Conservation (phyloP, 805 yeast genomes). For the Cyberlindnera maritima region DNA sequence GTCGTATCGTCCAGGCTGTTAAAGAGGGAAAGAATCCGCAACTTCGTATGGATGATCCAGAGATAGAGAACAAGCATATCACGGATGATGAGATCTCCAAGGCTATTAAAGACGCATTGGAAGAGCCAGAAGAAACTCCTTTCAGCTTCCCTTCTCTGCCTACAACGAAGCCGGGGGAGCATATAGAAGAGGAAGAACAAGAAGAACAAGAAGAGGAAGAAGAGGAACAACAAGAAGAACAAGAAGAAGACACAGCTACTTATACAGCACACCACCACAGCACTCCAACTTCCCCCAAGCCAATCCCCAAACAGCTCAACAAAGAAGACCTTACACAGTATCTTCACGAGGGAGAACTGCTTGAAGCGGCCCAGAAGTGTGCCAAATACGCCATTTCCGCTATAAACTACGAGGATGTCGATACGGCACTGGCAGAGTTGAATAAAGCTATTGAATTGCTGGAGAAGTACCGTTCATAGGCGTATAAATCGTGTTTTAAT, state of each 20-base stretch:
- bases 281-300: background rate
- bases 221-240: background rate
- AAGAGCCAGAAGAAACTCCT: conserved; percentile 3
- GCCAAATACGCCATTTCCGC: conserved; percentile 76
- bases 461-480: conserved; percentile 1
- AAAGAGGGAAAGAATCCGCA: conserved; percentile 10
- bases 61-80: background rate
- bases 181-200: background rate
- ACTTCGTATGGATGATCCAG: background rate
- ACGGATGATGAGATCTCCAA: conserved; percentile 14
- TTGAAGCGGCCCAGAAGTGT: conserved; percentile 51
- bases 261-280: conserved; percentile 2
- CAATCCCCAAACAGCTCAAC: conserved; percentile 1
- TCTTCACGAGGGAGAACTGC: conserved; percentile 34
- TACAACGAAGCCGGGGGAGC: conserved; percentile 1
- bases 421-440: conserved; percentile 45
- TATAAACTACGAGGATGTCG: conserved; percentile 62
- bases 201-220: background rate
- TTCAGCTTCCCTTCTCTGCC: conserved; percentile 14
- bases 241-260: conserved; percentile 1
- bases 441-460: conserved; percentile 8
- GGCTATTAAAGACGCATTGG: conserved; percentile 7
- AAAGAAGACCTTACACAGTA: conserved; percentile 25
- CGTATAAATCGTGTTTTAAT: too few relatives aligned
- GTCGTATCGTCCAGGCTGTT: conserved; percentile 2